Conservation (phyloP, 2,329 filamentous ascomycete species). For the Tothia fuscella region DNA sequence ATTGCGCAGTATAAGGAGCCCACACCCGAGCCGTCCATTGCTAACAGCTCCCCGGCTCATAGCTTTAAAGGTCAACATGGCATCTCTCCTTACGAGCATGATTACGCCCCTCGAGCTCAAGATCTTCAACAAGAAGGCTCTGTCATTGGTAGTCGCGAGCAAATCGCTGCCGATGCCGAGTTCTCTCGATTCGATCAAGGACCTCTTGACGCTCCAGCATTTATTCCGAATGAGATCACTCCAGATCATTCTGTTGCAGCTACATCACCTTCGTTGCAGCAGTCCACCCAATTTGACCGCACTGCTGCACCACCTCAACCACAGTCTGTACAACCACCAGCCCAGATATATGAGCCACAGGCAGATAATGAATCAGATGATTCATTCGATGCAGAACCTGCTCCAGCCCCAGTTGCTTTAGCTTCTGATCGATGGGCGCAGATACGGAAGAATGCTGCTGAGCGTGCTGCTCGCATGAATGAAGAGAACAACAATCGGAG, state of each 20-base stretch:
- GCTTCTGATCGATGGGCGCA: conserved; percentile 74
- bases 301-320: not conserved
- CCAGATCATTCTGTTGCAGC: conserved; percentile 1
- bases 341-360: too few relatives aligned
- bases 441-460: conserved; percentile 87
- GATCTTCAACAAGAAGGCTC: conserved; percentile 32
- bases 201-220: conserved; percentile 73
- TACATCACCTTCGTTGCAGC: conserved; percentile 2
- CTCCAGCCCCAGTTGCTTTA: conserved; percentile 31
- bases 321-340: not conserved
- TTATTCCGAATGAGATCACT: conserved; percentile 43
- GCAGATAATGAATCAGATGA: conserved; percentile 29
- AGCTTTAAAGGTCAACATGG: conserved; percentile 9
- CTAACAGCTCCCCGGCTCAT: conserved; percentile 4
- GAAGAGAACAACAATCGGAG: conserved; percentile 48
- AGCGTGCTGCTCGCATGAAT: conserved; percentile 53
- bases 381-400: conserved; percentile 26
- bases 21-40: conserved; percentile 5
- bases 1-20: conserved; percentile 5
- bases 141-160: conserved; percentile 48
- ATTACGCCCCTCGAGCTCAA: conserved; percentile 36
- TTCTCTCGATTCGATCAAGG: conserved; percentile 75
- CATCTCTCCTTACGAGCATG: conserved; percentile 15
- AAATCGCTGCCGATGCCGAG: conserved; percentile 46
- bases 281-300: conserved; percentile 1